Evolutionary conservation across 139 green algal genomes (phyloP), one percentile per base, ranked within the genome.

Genomic region (Tetraselmis chui): DNA sequence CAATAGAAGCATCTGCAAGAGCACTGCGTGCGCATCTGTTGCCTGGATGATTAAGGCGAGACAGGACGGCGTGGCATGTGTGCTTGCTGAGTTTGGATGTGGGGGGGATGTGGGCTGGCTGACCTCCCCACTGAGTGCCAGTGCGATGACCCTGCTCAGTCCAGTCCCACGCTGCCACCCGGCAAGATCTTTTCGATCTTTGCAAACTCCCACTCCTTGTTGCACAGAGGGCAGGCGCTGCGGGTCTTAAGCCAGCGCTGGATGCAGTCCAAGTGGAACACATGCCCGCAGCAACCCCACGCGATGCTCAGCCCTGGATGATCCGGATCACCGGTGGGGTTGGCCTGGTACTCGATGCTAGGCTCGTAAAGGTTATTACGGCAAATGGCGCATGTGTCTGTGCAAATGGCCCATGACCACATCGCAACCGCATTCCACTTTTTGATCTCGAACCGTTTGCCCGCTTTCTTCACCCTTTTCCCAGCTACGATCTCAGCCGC

Each of bases 191-290:
- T 94, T 82, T 97, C 94, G 59, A 98, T 96, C 87, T 98, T 98
- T 1, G 92, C 86, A 87, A 96, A 98, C 86, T 98, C 94, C 94
- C 94, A 98, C 85, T 96, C 82, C 84, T 97, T 97, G 91, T 97
- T 97, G 93, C 94, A 98, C 29, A 98, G 88, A 5, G 95, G 95
- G 91, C 95, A 98, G 5, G 96, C 95, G 29, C 81, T 89, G 75
- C 95, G 89, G 1, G 96, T 98, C 89, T 99, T 99, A 1, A 98
- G 90, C 96, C 96, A 99, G 23, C 94, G 86, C 84, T 98, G 94
- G 75, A 99, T 99, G 92, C 96, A 99, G 91, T 99, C 96, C 45
- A 99, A 90, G 86, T 99, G 96, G 91, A 99, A 99, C 26, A 98
- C 96, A 74, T 99, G 96, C 22, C 95, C 96, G 85, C 96, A 99